phyloP scores from a whole-genome alignment of 208 protist species.

The Leishmania guyanensis region DNA sequence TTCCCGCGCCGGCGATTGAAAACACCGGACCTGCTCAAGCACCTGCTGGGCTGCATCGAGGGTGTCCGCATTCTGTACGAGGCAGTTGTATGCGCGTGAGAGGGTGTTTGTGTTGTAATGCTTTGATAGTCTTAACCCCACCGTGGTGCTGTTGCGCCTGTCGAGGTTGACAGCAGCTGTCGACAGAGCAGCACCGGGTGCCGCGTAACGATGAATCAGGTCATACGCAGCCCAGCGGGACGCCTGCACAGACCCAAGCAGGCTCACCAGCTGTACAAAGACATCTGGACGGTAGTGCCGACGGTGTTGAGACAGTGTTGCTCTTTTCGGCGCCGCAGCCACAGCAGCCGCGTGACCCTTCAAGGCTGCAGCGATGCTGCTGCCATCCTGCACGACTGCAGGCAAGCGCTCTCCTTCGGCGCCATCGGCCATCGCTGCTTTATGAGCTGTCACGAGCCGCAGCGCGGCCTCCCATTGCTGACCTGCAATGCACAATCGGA shows the following conservation, averaged over 20 bases:
- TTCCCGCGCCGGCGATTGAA: neutral
- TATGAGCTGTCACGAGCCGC: slow-evolving; percentile 24
- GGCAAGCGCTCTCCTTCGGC: neutral
- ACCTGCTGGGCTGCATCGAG: slow-evolving; percentile 31
- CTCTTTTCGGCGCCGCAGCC: neutral
- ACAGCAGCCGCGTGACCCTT: neutral
- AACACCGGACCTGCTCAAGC: slow-evolving; percentile 14
- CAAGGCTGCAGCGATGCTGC: neutral
- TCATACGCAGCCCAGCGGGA: slow-evolving; percentile 7
- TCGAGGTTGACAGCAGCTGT: neutral
- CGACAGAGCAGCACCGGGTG: neutral
- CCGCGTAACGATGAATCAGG: slow-evolving; percentile 1
- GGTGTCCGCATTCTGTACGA: slow-evolving; percentile 42
- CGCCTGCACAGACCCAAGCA: slow-evolving; percentile 21
- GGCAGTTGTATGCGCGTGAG: slow-evolving; percentile 47
- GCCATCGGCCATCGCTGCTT: neutral
- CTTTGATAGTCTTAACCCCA: slow-evolving; percentile 33
- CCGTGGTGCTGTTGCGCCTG: neutral
- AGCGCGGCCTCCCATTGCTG: slow-evolving; percentile 64
- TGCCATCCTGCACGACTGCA: neutral
- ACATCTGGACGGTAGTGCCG: slow-evolving; percentile 26
- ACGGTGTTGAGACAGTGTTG: slow-evolving; percentile 1
- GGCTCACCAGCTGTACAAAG: slow-evolving; percentile 27
- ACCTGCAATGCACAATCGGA: slow-evolving; percentile 45
- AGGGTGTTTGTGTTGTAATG: slow-evolving; percentile 52